Evolutionary conservation across 139 green algal species (phyloP).

Genomic region (Trebouxia sp.): DNA sequence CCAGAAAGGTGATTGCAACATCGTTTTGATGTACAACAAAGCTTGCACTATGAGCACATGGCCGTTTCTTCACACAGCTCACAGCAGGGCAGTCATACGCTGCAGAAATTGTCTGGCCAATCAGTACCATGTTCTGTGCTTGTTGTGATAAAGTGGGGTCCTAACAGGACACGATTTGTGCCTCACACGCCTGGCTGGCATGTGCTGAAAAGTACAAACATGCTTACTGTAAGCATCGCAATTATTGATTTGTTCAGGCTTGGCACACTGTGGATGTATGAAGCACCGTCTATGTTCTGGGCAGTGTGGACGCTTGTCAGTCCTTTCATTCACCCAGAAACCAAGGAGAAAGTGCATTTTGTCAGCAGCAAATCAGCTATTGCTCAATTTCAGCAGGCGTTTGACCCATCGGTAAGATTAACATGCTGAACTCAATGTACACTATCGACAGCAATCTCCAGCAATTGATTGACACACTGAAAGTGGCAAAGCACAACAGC

Average conservation of each 20-base stretch:
- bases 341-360: conserved; percentile 52
- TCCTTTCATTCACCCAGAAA: conserved; percentile 61
- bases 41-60: too few species aligned
- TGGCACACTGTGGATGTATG: conserved; percentile 49
- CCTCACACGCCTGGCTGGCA: too few species aligned
- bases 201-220: too few species aligned
- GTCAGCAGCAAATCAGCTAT: conserved; percentile 26
- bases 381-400: conserved; percentile 12
- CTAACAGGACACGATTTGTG: too few species aligned
- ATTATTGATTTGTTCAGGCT: conserved; percentile 41
- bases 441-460: too few species aligned
- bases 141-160: too few species aligned
- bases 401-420: conserved; percentile 20
- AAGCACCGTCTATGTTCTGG: conserved; percentile 54
- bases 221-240: too few species aligned
- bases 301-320: conserved; percentile 56
- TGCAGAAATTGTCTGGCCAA: background rate
- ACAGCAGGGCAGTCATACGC: too few species aligned
- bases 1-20: conserved; percentile 54
- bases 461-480: too few species aligned
- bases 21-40: too few species aligned
- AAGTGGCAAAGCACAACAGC: too few species aligned
- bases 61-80: too few species aligned
- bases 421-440: background rate
- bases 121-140: background rate